Conservation (phyloP, 345 rosid genomes). For the Draba incana region DNA sequence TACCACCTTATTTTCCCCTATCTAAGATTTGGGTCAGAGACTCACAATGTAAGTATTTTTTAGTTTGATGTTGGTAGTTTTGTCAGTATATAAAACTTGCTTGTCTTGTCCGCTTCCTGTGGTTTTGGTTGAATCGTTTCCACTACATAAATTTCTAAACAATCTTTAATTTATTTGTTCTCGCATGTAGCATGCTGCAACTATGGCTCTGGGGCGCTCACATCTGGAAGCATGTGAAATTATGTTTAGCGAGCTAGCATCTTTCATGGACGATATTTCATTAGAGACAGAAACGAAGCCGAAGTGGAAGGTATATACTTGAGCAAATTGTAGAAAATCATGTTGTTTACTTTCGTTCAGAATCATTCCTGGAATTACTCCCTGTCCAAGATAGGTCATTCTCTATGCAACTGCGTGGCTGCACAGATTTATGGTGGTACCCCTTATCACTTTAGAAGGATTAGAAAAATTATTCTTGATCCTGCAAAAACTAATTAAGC, state of each 20-base stretch:
- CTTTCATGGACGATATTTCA: slow-evolving; percentile 93
- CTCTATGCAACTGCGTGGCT: slow-evolving; percentile 24
- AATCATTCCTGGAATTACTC: slow-evolving; percentile 22
- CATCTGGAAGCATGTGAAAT: slow-evolving; percentile 97
- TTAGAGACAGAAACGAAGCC: slow-evolving; percentile 90
- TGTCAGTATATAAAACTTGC: slow-evolving; percentile 7
- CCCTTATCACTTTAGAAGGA: slow-evolving; percentile 3
- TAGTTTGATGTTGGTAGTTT: slow-evolving; percentile 28
- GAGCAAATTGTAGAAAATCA: slow-evolving; percentile 27
- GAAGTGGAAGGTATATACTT: slow-evolving; percentile 86
- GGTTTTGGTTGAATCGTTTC: slow-evolving; percentile 26
- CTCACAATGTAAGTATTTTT: slow-evolving; percentile 65
- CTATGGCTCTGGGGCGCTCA: slow-evolving; percentile 97
- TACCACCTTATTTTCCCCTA: slow-evolving; percentile 89
- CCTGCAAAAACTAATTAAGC: slow-evolving; percentile 9
- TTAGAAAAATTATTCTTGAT: neutral
- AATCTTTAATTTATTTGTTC: slow-evolving; percentile 17
- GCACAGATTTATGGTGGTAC: slow-evolving; percentile 1
- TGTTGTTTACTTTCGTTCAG: slow-evolving; percentile 14
- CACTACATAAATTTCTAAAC: slow-evolving; percentile 6
- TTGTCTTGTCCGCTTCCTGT: slow-evolving; percentile 17
- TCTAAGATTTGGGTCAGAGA: slow-evolving; percentile 86
- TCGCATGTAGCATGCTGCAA: slow-evolving; percentile 79
- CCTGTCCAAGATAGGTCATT: slow-evolving; percentile 17
- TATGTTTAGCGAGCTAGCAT: slow-evolving; percentile 86